phyloP scores from a whole-genome alignment of 116 monocot species.

The Papilionanthe hybrid region DNA sequence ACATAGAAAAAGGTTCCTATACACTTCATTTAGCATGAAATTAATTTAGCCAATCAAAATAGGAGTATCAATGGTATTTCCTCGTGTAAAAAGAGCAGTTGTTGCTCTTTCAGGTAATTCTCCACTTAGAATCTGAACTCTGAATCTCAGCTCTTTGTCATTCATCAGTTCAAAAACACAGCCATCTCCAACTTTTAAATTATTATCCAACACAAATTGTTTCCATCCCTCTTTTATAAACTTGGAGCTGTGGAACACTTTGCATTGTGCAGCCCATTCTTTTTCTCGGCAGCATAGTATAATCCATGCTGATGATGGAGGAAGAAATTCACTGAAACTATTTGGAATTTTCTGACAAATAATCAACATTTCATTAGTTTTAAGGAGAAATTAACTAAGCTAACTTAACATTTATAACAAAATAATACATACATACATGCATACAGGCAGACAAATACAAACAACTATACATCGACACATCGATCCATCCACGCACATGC shows the following conservation, averaged over 20 bases:
- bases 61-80: neutral
- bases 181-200: conserved; percentile 46
- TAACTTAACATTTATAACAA: no score
- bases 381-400: no score
- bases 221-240: conserved; percentile 32
- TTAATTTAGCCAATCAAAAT: neutral
- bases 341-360: conserved; percentile 33
- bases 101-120: conserved; percentile 10
- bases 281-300: conserved; percentile 15
- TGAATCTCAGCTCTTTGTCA: conserved; percentile 23
- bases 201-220: conserved; percentile 34
- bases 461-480: no score
- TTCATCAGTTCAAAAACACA: conserved; percentile 52
- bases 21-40: neutral
- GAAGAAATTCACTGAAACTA: conserved; percentile 21
- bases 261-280: conserved; percentile 31
- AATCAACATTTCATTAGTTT: no score
- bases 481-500: no score
- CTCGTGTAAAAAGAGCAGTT: neutral
- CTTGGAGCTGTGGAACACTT: conserved; percentile 12
- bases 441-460: no score
- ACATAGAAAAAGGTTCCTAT: neutral
- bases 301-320: neutral
- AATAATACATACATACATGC: no score
- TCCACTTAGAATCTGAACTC: conserved; percentile 37